Evolutionary conservation across 2,329 filamentous ascomycete species (phyloP), one percentile per base, ranked within the genome.

Genomic region (Fusarium subglutinans): DNA sequence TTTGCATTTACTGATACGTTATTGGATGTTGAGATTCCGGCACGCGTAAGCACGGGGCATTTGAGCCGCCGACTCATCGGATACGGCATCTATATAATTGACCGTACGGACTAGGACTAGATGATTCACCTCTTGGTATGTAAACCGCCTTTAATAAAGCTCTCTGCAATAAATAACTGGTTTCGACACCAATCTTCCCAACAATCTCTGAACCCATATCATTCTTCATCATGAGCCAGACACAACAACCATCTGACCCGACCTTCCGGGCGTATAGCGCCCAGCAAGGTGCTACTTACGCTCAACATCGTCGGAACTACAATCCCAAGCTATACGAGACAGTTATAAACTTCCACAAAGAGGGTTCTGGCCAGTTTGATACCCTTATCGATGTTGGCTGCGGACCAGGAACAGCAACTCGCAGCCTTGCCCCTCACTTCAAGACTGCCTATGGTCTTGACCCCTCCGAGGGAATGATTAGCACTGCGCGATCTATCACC

Each of bases 381-480:
- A 48, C 20, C 10, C 33, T 61, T 0, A 4, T 63, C 0, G 61
- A 63, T 18, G 37, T 61, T 28, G 60, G 60, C 12, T 63, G 61
- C 15, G 61, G 61, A 4, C 61, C 61, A 41, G 61, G 61, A 48
- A 63, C 37, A 18, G 60, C 60, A 1, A 60, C 55, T 13, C 54
- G 30, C 12, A 63, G 18, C 11, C 61, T 63, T 20, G 54, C 61
- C 13, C 35, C 43, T 11, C 38, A 48, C 9, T 63, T 63, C 35
- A 48, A 60, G 43, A 35, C n/a, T 14, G 24, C 28, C 1, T 63
- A 60, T 20, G 54, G 61, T 0, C 43, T 63, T 2, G 61, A 60
- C 7, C 54, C 61, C 11, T 63, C 61, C 1, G 54, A 63, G 43
- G 61, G 54, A 14, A 63, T 63, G 61, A 63, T 63, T 4, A 48